These are phyloP conservation scores for Zizania palustris DNA, from an alignment of 202 grass and related monocot species.

Conservation along the genomic window DNA sequence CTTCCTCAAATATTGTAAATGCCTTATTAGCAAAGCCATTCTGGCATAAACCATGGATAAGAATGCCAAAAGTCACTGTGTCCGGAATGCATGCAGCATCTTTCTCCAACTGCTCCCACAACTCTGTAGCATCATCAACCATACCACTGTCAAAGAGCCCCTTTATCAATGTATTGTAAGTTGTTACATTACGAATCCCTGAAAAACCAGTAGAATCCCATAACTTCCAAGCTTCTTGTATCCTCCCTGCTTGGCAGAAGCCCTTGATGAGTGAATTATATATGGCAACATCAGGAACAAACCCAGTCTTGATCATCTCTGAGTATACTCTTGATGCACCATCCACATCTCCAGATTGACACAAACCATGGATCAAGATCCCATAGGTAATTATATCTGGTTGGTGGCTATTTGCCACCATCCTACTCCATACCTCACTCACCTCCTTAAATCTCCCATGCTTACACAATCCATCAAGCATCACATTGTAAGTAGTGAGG, in stretches of 20 bases:
- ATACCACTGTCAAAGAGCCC: slow-evolving; percentile 67
- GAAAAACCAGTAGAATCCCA: slow-evolving; percentile 54
- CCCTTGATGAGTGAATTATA: slow-evolving; percentile 78
- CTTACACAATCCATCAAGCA: slow-evolving; percentile 88
- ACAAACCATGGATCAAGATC: slow-evolving; percentile 80
- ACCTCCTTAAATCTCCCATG: slow-evolving; percentile 64
- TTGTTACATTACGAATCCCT: slow-evolving; percentile 48
- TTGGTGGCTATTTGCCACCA: slow-evolving; percentile 72
- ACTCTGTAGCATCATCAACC: slow-evolving; percentile 51
- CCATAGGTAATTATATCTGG: slow-evolving; percentile 60
- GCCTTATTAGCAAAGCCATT: slow-evolving; percentile 76
- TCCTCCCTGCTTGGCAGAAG: slow-evolving; percentile 56
- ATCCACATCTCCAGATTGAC: slow-evolving; percentile 64
- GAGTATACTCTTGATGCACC: slow-evolving; percentile 59
- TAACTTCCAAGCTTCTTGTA: slow-evolving; percentile 55
- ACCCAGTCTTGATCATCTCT: slow-evolving; percentile 76
- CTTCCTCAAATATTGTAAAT: slow-evolving; percentile 64
- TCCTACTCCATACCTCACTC: slow-evolving; percentile 70
- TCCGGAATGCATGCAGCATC: slow-evolving; percentile 58
- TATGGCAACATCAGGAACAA: slow-evolving; percentile 63
- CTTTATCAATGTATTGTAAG: slow-evolving; percentile 81
- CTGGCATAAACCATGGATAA: slow-evolving; percentile 88
- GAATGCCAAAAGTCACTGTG: slow-evolving; percentile 67
- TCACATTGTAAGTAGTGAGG: slow-evolving; percentile 68
- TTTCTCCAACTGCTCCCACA: slow-evolving; percentile 62